Evolutionary conservation across 1,284 basidiomycete species (phyloP), one percentile per base, ranked within the genome.

Genomic region (Phellinidium pouzarii): DNA sequence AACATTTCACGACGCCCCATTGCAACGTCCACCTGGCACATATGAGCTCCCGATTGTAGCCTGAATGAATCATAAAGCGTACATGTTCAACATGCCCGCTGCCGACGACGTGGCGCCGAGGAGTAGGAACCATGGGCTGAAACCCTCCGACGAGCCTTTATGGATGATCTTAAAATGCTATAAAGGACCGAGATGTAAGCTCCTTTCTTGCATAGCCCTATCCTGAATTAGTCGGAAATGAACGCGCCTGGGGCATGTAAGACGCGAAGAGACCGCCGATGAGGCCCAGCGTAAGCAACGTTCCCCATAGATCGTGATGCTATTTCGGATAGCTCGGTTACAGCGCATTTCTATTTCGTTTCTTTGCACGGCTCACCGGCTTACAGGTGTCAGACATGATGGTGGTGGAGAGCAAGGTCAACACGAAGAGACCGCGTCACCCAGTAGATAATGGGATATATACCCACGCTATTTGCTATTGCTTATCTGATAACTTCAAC

Each of bases 41-140:
- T 36, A 25, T 37, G 17, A 42, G 25, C 43, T 22, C 14, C 36
- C 19, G 17, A n/a, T 29, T 26, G 11, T 27, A 6, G 31, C 22
- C 46, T 41, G 34, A 31, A 23, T 45, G 19, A 17, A 17, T 64
- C 31, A 19, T 37, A 41, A 22, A 46, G 22, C 52, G 47, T 61
- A 88, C 80, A 94, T 82, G 65, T 94, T 94, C 48, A 94, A 71
- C 77, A 92, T 79, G 0, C 79, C 86, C 0, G 88, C 83, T 1
- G 87, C 85, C 12, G 81, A 79, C 8, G 87, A 88, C 1, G 91
- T 95, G 53, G 89, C 87, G 8, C 96, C 96, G 0, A 98, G 78
- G 2, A 98, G 75, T n/a, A 98, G 72, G 66, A 91, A 99, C 83
- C 90, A 90, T 49, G 93, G 91, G 56, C 89, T 93, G 58, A 96